Percentiles rank a stretch among this genome's conserved stretches.
Evolutionary conservation across 495 filamentous ascomycete genomes (phyloP).

Genomic region (Trichoderma gamsii): DNA sequence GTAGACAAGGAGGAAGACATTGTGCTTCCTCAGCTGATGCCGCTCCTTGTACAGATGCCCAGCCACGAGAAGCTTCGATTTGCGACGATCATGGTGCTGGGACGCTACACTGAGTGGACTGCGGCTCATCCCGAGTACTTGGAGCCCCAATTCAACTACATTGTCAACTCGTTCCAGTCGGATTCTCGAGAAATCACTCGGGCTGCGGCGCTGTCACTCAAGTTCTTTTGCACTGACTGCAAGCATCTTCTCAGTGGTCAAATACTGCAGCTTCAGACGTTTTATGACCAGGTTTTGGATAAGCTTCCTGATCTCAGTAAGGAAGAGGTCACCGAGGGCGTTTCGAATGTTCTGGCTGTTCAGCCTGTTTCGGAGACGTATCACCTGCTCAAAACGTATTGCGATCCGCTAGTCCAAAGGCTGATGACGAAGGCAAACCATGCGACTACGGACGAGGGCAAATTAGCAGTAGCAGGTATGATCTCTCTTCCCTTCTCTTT

Average conservation of each 20-base stretch:
- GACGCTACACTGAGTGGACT: conserved; percentile 97
- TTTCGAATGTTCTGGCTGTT: conserved; percentile 80
- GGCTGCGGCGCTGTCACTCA: conserved; percentile 88
- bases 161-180: conserved; percentile 83
- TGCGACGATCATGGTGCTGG: conserved; percentile 93
- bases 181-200: conserved; percentile 79
- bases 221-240: conserved; percentile 95
- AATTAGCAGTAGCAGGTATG: conserved; percentile 73
- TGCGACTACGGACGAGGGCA: conserved; percentile 71
- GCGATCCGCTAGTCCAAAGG: conserved; percentile 81
- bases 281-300: conserved; percentile 84
- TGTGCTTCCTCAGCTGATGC: conserved; percentile 84
- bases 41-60: conserved; percentile 86
- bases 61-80: conserved; percentile 94
- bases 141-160: conserved; percentile 86
- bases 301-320: conserved; percentile 78
- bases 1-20: conserved; percentile 80
- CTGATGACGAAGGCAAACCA: conserved; percentile 82
- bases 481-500: not conserved
- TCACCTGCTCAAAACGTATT: conserved; percentile 81
- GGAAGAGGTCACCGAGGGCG: conserved; percentile 92
- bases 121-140: conserved; percentile 87
- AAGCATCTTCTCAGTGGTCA: conserved; percentile 73
- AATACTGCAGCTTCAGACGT: conserved; percentile 76
- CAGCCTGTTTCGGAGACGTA: conserved; percentile 77